phyloP scores from a whole-genome alignment of 2,329 filamentous ascomycete genomes.

The Fusarium udum region DNA sequence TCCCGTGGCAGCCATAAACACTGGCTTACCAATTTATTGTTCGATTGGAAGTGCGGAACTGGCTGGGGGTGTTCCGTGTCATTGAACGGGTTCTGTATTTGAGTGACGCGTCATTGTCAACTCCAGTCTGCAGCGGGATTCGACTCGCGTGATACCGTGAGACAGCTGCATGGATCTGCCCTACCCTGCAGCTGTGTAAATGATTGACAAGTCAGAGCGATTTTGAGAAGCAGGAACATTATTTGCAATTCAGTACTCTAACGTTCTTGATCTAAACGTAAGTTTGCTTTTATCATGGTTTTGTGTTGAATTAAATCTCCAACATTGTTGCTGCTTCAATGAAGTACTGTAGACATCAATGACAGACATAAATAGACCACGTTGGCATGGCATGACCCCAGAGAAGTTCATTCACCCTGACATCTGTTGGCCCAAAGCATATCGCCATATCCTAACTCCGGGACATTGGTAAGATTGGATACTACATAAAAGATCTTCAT shows the following conservation, averaged over 20 bases:
- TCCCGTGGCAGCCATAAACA: too few species aligned
- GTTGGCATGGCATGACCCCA: neutral
- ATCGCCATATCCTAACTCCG: conserved; percentile 5
- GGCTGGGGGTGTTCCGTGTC: neutral
- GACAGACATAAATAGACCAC: neutral
- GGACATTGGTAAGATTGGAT: neutral
- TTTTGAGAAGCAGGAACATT: neutral
- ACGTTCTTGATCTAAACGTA: fast-evolving
- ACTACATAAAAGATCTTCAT: neutral
- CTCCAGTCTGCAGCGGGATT: neutral
- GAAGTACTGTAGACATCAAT: fast-evolving
- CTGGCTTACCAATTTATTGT: neutral
- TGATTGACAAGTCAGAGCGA: neutral
- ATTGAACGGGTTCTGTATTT: too few species aligned
- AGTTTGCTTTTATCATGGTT: fast-evolving
- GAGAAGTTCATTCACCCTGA: neutral
- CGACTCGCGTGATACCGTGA: neutral
- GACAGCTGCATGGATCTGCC: neutral
- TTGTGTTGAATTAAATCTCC: fast-evolving
- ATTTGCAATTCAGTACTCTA: too few species aligned
- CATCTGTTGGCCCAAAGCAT: neutral
- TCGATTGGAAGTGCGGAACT: neutral
- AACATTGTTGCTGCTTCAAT: fast-evolving
- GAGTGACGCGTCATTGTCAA: neutral
- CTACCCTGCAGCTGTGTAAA: neutral